phyloP scores from a whole-genome alignment of 2,329 filamentous ascomycete genomes.

The Coleophoma crateriformis region DNA sequence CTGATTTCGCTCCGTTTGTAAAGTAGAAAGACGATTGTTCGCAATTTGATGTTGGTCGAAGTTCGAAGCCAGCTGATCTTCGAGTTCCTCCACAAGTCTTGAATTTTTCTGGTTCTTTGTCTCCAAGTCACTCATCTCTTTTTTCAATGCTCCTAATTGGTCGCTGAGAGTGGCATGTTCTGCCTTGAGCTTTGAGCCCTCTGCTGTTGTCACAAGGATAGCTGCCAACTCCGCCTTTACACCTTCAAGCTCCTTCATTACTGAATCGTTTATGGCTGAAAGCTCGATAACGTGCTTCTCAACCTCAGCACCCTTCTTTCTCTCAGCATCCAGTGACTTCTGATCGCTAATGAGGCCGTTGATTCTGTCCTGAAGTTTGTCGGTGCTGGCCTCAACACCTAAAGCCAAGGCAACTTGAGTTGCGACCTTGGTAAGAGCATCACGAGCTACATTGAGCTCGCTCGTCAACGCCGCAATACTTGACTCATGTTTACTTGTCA shows the following conservation, averaged over 20 bases:
- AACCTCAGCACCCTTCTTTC: conserved; percentile 52
- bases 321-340: conserved; percentile 52
- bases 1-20: conserved; percentile 67
- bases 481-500: conserved; percentile 57
- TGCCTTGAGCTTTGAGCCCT: conserved; percentile 36
- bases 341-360: conserved; percentile 51
- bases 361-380: conserved; percentile 60
- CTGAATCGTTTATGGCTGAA: conserved; percentile 49
- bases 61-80: conserved; percentile 91
- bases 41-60: conserved; percentile 87
- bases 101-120: conserved; percentile 82
- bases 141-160: conserved; percentile 57
- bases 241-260: conserved; percentile 57
- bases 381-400: conserved; percentile 59
- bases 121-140: conserved; percentile 58
- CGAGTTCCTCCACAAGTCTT: conserved; percentile 87
- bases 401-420: conserved; percentile 56
- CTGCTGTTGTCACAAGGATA: conserved; percentile 41
- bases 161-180: conserved; percentile 44
- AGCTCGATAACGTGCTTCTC: conserved; percentile 50
- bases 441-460: conserved; percentile 60
- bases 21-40: conserved; percentile 78
- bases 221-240: conserved; percentile 49
- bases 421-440: conserved; percentile 60
- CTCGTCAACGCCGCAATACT: conserved; percentile 49